Evolutionary conservation across 805 yeast genomes (phyloP), one percentile per base, ranked within the genome.

Genomic region (Cyberlindnera maritima): DNA sequence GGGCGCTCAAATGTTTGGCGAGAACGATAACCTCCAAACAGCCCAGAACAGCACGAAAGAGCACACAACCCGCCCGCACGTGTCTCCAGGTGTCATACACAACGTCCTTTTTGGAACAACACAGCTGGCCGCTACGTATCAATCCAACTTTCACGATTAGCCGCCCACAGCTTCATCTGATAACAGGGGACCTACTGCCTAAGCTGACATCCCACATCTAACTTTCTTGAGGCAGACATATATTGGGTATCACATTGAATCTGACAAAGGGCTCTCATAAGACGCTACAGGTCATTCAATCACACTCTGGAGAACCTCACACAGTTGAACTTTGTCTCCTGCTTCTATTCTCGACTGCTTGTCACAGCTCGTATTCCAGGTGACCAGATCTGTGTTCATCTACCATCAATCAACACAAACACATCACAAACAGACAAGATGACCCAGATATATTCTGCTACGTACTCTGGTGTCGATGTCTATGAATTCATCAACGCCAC

Each of bases 381-480:
- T 21, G 25, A 21, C 25, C 25, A 21, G 8, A 21, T 28, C 31
- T 28, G 14, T 28, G 11, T 12, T 11, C 11, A 14, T 13, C 13
- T 13, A 5, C 13, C 31, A 28, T 28, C 31, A 5, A 6, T n/a
- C 39, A 36, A 34, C 36, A 29, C 23, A 39, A 3, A 33, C 39
- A 25, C 35, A 15, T 15, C 17, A 21, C 15, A 18, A 10, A 18
- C 19, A 33, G 13, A n/a, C 15, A 44, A 19, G 8, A 53, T 52
- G 57, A 54, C 59, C 33, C 75, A 73, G 54, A 73, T 85, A 29
- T 85, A 83, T 63, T 83, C 89, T 2, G 92, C 92, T 36, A 83
- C 87, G 20, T 85, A 87, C 69, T 76, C 91, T 34, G 80, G 89
- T 56, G 86, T 88, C 44, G 87, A 94, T 62, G 92, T 91, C 51